A percentile compares a stretch with the other conserved stretches of the same genome.
Conservation (phyloP, 805 yeast species). For the Sungouiozyma intestinalis region DNA sequence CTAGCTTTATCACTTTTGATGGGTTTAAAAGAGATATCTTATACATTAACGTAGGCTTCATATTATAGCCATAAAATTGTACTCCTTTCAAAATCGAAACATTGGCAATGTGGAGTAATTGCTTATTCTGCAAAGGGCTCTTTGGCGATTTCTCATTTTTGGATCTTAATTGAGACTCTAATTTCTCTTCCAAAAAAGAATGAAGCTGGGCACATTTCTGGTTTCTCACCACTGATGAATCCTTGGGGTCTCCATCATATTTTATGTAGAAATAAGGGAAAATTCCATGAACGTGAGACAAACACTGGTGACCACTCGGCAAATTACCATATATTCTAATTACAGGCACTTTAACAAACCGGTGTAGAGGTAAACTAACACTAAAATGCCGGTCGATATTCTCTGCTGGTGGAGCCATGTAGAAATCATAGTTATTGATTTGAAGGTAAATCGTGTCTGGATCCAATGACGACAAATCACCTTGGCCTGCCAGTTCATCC, state of each 20-base stretch:
- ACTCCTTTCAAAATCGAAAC: slow-evolving; percentile 59
- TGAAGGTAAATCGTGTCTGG: slow-evolving; percentile 35
- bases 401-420: slow-evolving; percentile 43
- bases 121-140: slow-evolving; percentile 4
- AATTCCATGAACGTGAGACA: slow-evolving; percentile 72
- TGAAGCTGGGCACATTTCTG: slow-evolving; percentile 33
- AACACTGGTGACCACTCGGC: slow-evolving; percentile 45
- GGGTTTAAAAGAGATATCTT: slow-evolving; percentile 65
- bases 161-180: slow-evolving; percentile 12
- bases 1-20: slow-evolving; percentile 41
- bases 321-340: slow-evolving; percentile 68
- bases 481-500: not conserved
- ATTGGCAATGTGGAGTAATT: slow-evolving; percentile 41
- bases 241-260: slow-evolving; percentile 36
- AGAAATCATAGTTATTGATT: slow-evolving; percentile 55
- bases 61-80: slow-evolving; percentile 77
- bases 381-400: slow-evolving; percentile 39
- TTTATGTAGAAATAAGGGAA: slow-evolving; percentile 73
- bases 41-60: slow-evolving; percentile 52
- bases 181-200: slow-evolving; percentile 34
- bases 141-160: slow-evolving; percentile 2
- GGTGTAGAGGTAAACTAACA: slow-evolving; percentile 23
- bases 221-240: slow-evolving; percentile 17
- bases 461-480: slow-evolving; percentile 3
- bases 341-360: slow-evolving; percentile 52